These are phyloP conservation scores for Fusarium verticillioides DNA, from an alignment of 2,329 filamentous ascomycete species.

Conservation along the genomic window DNA sequence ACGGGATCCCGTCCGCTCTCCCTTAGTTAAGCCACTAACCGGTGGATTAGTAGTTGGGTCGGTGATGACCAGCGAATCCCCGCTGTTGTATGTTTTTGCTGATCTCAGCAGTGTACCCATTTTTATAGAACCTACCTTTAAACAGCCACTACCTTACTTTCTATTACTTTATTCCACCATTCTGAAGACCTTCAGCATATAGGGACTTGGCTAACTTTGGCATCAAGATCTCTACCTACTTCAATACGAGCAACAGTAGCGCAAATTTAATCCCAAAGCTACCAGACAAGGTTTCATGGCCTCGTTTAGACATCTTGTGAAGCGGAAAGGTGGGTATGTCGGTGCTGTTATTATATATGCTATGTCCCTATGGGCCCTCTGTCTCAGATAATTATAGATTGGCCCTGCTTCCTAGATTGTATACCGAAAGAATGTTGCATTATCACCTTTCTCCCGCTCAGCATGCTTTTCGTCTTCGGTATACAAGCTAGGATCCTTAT, in stretches of 20 bases:
- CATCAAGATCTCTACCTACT: too few species aligned
- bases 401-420: background rate
- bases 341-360: too few species aligned
- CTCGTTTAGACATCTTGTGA: too few species aligned
- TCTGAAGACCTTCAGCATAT: too few species aligned
- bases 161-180: too few species aligned
- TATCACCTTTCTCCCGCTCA: background rate
- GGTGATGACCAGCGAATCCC: background rate
- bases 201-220: too few species aligned
- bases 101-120: accelerated
- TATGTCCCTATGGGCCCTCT: background rate
- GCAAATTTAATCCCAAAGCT: too few species aligned
- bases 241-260: too few species aligned
- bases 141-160: too few species aligned
- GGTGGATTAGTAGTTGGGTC: background rate
- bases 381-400: background rate
- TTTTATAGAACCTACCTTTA: too few species aligned
- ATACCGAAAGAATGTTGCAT: slow-evolving; percentile 3
- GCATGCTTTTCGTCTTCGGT: background rate
- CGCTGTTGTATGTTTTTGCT: background rate
- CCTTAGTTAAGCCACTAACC: background rate
- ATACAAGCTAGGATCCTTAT: background rate
- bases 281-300: too few species aligned
- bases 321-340: too few species aligned
- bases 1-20: background rate